These are phyloP conservation scores for Lanmaoa rubissima DNA, from an alignment of 768 basidiomycete genomes.

Conservation along the genomic window DNA sequence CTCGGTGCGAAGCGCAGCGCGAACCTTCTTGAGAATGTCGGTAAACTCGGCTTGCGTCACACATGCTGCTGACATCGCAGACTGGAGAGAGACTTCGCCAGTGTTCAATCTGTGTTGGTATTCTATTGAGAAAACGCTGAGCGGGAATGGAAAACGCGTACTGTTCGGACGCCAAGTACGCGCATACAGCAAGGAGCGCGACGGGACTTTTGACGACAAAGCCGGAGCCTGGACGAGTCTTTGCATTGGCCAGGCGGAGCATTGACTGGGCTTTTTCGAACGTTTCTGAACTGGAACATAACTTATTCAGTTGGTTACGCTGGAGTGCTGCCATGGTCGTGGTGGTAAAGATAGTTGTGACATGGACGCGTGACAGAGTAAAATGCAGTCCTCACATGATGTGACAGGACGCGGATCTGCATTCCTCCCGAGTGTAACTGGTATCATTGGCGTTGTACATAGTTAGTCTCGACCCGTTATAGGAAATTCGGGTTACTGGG, in stretches of 20 bases:
- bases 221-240: slow-evolving; percentile 29
- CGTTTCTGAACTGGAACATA: slow-evolving; percentile 26
- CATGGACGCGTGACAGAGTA: neutral
- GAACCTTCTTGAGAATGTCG: slow-evolving; percentile 23
- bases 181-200: slow-evolving; percentile 30
- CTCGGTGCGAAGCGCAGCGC: slow-evolving; percentile 15
- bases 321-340: slow-evolving; percentile 18
- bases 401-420: neutral
- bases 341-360: neutral
- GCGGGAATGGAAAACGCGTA: slow-evolving; percentile 10
- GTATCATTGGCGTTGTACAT: too few relatives aligned
- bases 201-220: slow-evolving; percentile 24
- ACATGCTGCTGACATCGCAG: slow-evolving; percentile 26
- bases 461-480: too few relatives aligned
- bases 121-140: neutral
- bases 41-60: slow-evolving; percentile 20
- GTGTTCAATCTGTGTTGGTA: slow-evolving; percentile 21
- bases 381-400: neutral
- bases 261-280: slow-evolving; percentile 23
- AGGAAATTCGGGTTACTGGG: too few relatives aligned
- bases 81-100: slow-evolving; percentile 29
- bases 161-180: slow-evolving; percentile 33
- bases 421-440: too few relatives aligned
- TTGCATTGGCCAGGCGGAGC: slow-evolving; percentile 19
- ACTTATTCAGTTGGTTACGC: slow-evolving; percentile 14